A percentile compares a stretch with the other conserved stretches of the same genome.
Conservation (phyloP, 2,329 filamentous ascomycete genomes). For the Neofusicoccum umdonicola region DNA sequence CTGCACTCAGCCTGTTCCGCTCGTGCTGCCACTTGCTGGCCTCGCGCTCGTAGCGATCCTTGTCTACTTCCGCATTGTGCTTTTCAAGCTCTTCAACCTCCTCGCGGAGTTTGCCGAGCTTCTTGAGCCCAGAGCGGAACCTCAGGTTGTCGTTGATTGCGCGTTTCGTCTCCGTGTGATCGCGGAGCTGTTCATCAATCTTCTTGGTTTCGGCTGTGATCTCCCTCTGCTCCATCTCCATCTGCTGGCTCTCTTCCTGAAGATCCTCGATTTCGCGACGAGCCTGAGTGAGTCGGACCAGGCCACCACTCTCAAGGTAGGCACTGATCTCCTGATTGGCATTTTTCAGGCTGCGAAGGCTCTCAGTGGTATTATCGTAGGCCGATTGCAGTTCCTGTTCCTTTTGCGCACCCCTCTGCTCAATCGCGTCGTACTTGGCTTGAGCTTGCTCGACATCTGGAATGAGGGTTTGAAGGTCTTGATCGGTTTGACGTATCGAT, state of each 20-base stretch:
- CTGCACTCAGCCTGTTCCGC: conserved; percentile 67
- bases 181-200: conserved; percentile 72
- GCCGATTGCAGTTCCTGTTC: conserved; percentile 71
- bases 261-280: conserved; percentile 67
- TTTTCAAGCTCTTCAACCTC: conserved; percentile 74
- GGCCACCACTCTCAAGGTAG: conserved; percentile 75
- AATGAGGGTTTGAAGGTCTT: conserved; percentile 69
- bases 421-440: conserved; percentile 72
- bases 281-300: conserved; percentile 66
- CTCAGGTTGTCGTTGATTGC: conserved; percentile 86
- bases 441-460: conserved; percentile 76
- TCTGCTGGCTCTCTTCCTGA: conserved; percentile 61
- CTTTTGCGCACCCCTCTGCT: conserved; percentile 66
- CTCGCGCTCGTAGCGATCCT: conserved; percentile 69
- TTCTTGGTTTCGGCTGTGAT: conserved; percentile 72
- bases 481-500: conserved; percentile 66
- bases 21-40: conserved; percentile 65
- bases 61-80: conserved; percentile 80
- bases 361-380: conserved; percentile 69
- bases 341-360: conserved; percentile 72
- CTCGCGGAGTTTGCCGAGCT: conserved; percentile 63
- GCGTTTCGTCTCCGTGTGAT: conserved; percentile 78
- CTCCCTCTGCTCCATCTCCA: conserved; percentile 66
- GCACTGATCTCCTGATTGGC: conserved; percentile 74
- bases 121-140: conserved; percentile 72